Evolutionary conservation across 345 rosid genomes (phyloP), one percentile per base, ranked within the genome.

Genomic region (Murraya koenigii): DNA sequence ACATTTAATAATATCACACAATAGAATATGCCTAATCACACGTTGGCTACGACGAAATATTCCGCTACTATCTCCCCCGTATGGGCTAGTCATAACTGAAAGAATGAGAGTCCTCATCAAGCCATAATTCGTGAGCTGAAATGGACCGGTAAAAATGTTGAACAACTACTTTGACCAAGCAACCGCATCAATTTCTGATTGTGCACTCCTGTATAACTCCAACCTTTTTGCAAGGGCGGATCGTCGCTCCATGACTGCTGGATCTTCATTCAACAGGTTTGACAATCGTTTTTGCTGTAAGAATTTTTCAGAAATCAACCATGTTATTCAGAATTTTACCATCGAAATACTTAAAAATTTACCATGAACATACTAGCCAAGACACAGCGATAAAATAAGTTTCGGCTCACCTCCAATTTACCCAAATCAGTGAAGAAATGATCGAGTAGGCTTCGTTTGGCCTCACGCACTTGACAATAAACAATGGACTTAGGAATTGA

Each of bases 391-490:
- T 41, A 25, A n/a, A n/a, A 1, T 19, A 58, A 38, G 15, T 39
- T 14, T 33, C 52, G 15, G 75, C 85, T 79, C 66, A 96, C 99
- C 82, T 94, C 99, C 91, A 96, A 79, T 88, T 90, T 89, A 44
- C 99, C 99, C 72, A 96, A 84, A 54, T 96, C 99, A 0, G 94
- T 90, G 85, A 88, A 96, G 92, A 94, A 96, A 84, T 87, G 93
- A 76, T 96, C 99, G 0, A 96, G 97, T 69, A 96, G 89, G 88
- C 97, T 86, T 71, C 97, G 83, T 72, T 94, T 96, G 47, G 99
- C 99, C 82, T 94, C 99, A n/a, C 99, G 95, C 58, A 94, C 98
- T 94, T 96, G 98, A 77, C 98, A 92, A 77, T 96, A 89, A 69
- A 94, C 99, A 1, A 96, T 77, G 65, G 99, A 96, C 85, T 96